A percentile compares a stretch with the other conserved stretches of the same genome.
These are phyloP conservation scores for Candida smagusa DNA, from an alignment of 1,139 yeast species.

Conservation along the genomic window DNA sequence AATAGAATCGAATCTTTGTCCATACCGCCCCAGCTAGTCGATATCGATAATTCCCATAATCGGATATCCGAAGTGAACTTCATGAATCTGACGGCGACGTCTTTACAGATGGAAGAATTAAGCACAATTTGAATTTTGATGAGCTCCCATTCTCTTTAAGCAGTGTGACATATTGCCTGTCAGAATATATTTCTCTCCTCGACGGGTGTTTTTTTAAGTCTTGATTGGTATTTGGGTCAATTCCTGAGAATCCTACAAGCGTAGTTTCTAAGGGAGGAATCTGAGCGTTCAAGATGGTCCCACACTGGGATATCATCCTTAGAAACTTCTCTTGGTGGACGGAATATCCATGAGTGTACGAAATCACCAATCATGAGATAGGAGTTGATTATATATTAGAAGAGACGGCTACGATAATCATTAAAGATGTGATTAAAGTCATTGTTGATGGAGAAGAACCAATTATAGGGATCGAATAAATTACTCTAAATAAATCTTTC, in stretches of 20 bases:
- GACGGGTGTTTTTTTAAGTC: no score
- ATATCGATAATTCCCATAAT: no score
- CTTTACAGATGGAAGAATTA: no score
- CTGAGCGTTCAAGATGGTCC: neutral
- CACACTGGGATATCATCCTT: neutral
- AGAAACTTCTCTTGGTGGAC: neutral
- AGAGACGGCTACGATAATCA: neutral
- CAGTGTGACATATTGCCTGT: no score
- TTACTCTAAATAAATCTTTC: conserved; percentile 27
- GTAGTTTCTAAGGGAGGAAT: neutral
- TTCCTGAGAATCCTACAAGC: neutral
- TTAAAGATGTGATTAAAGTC: neutral
- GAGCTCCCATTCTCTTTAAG: no score
- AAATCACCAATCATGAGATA: neutral
- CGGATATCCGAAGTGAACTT: no score
- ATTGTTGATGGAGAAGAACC: no score
- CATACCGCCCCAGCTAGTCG: no score
- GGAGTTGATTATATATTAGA: neutral
- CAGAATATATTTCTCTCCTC: no score
- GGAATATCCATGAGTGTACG: neutral
- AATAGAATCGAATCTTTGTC: no score
- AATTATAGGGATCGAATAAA: neutral
- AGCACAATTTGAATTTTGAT: no score
- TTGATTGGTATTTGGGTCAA: neutral
- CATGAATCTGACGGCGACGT: no score